Evolutionary conservation across 2,329 filamentous ascomycete genomes (phyloP), one percentile per base, ranked within the genome.

Genomic region (Cordyceps fumosorosea): DNA sequence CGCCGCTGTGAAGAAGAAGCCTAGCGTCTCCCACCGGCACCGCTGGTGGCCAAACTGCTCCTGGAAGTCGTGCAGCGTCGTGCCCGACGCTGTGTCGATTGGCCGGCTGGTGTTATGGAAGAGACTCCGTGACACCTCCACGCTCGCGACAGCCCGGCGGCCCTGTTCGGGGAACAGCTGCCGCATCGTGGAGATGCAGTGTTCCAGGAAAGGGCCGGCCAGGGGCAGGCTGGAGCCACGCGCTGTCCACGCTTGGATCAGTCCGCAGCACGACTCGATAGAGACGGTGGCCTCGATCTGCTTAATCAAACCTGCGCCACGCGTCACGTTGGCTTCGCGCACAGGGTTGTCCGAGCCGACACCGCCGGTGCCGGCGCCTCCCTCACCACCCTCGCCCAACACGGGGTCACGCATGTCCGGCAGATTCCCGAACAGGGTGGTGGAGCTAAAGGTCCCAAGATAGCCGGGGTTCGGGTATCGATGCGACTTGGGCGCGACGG

Each of bases 1-100:
- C 1, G 66, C 66, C 6, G 67, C 68, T 0, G 66, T 67, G 42
- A 67, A 66, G 47, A 70, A 69, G 3, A 71, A 32, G 3, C 67
- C 67, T 0, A 70, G 26, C 0, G 66, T 69, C 54, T 71, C 69
- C 68, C 69, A 70, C 5, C 69, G 64, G 1, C 63, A 55, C 18
- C 64, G 63, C 10, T 64, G 29, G 3, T 62, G 50, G 18, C 60
- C 51, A 44, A 69, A 67, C 16, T 67, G 65, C 4, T 60, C 53
- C 5, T 48, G 60, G 8, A 65, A 67, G 4, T 58, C 57, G 7
- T 64, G 62, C 44, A 66, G 22, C 2, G 60, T 63, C 11, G 42
- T 50, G 14, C 53, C 50, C 5, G 56, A 20, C 2, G 42, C 37
- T 8, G 61, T 51, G 26, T 64, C 44, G 22, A 68, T 47, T 0